Evolutionary conservation across 257 asterid species (phyloP).

Genomic region (Solanum chiquidenum): DNA sequence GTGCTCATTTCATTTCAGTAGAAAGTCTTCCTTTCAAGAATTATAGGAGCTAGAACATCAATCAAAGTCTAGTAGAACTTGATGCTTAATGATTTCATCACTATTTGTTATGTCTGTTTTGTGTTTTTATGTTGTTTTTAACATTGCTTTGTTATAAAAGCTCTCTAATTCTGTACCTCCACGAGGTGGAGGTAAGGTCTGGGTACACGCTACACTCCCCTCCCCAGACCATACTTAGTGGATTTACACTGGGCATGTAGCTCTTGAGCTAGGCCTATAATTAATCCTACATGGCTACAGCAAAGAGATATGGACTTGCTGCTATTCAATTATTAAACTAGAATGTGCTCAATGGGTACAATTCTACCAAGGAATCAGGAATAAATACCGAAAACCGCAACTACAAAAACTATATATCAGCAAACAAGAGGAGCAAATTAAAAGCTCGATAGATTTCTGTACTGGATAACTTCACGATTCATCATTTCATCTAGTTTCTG

Average conservation of each 20-base stretch:
- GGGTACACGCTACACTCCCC: neutral
- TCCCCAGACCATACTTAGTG: neutral
- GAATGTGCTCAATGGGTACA: neutral
- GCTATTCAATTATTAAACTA: neutral
- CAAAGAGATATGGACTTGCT: neutral
- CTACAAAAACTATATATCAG: neutral
- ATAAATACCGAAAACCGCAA: neutral
- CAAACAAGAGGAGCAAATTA: neutral
- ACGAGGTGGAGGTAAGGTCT: neutral
- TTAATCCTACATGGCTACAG: neutral
- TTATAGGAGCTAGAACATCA: neutral
- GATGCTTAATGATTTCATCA: neutral
- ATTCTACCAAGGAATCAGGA: neutral
- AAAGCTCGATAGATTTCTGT: neutral
- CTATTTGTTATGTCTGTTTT: neutral
- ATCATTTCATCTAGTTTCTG: neutral
- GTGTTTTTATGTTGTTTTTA: neutral
- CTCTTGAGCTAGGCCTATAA: neutral
- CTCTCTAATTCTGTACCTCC: neutral
- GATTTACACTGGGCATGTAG: neutral
- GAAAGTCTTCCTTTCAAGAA: neutral
- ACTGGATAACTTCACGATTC: neutral
- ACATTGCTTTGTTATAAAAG: neutral
- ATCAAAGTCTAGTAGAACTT: neutral
- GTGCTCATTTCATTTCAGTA: neutral